These are phyloP conservation scores for Gymnopilus dilepis DNA, from an alignment of 768 basidiomycete species.

Conservation along the genomic window DNA sequence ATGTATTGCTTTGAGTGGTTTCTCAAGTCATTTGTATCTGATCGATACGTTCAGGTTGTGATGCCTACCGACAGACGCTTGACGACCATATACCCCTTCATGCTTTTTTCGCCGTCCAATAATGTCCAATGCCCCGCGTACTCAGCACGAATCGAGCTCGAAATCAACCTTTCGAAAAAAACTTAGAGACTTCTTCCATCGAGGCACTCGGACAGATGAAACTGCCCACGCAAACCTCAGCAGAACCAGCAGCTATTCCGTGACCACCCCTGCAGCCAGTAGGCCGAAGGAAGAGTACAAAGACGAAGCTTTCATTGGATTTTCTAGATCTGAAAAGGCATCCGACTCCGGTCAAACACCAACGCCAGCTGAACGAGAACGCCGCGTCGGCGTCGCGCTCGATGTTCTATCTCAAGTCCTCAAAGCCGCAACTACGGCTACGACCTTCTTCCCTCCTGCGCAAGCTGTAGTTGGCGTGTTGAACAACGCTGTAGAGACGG, in stretches of 20 bases:
- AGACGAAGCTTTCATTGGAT: too few species aligned
- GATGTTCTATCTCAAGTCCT: background rate
- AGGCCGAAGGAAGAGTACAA: too few species aligned
- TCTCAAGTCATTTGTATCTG: background rate
- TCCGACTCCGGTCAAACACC: too few species aligned
- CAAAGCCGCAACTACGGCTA: background rate
- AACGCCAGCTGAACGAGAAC: background rate
- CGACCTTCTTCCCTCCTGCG: background rate
- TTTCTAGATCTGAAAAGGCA: too few species aligned
- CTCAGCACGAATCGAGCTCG: background rate
- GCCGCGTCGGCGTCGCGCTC: background rate
- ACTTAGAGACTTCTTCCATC: background rate
- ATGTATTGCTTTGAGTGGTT: too few species aligned
- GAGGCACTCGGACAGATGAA: background rate
- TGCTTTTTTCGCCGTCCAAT: background rate
- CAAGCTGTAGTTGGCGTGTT: background rate
- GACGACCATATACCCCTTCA: background rate
- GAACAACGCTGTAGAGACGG: background rate
- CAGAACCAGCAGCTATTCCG: background rate
- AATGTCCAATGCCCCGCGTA: background rate
- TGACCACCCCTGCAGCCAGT: background rate
- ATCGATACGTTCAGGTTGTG: background rate
- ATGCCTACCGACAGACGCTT: background rate
- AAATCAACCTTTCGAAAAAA: background rate
- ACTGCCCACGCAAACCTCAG: background rate